Evolutionary conservation across 768 basidiomycete species (phyloP), one percentile per base, ranked within the genome.

Genomic region (Rubroboletus satanas): DNA sequence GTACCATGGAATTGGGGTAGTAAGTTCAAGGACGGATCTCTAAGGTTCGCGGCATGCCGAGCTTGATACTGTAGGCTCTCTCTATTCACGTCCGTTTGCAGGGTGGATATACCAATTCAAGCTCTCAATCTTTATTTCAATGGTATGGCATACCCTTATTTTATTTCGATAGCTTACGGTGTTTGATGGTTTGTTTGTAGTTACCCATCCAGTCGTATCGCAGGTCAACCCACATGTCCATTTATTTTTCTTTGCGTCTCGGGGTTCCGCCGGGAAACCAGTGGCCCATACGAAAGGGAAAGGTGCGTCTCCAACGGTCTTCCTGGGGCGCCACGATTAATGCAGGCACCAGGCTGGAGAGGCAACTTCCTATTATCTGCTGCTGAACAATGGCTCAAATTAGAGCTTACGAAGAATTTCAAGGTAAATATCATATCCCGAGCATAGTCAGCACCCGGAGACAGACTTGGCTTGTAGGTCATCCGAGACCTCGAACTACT

Each of bases 381-480:
- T 1, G 87, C 88, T 4, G 94, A 98, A 69, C 94, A 96, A 61
- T 94, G 90, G 83, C 77, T 97, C 56, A 98, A 98, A 69, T 82
- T 97, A 41, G 96, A 98, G 67, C 75, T 99, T 12, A 90, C 93
- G 5, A 98, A 98, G 77, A 97, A 98, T 66, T 95, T 96, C 79
- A 93, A 91, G 74, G 90, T 76, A 53, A 37, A 45, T 39, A 35
- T 18, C 7, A 35, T 14, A 17, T 42, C 5, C 12, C 6, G 6
- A 45, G 6, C 12, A 2, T 18, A 18, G 23, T 53, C 26, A 5
- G 17, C 33, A 41, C 17, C 14, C 8, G 9, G 47, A 50, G 37
- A 33, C 49, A 32, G 47, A 41, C 45, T 17, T 44, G 29, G 15
- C n/a, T 46, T 55, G 37, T 60, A 85, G 80, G 78, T 98, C 48